phyloP scores from a whole-genome alignment of 2,329 filamentous ascomycete species.

The Calonectria leucothoes region DNA sequence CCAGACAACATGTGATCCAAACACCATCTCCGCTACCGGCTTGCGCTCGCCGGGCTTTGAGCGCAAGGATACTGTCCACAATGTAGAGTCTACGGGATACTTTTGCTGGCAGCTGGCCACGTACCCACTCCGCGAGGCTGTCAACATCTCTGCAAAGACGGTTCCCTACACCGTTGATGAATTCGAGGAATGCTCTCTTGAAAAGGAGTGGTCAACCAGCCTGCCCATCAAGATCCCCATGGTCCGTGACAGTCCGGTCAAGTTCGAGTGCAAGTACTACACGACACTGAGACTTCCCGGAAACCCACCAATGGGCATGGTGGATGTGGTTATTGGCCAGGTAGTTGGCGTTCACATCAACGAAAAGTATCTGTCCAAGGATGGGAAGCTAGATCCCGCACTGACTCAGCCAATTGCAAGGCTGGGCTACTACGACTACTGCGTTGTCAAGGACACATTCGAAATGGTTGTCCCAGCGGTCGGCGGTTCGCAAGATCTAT shows the following conservation, averaged over 20 bases:
- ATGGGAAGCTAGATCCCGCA: background rate
- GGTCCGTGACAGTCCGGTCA: conserved; percentile 17
- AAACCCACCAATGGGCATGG: conserved; percentile 13
- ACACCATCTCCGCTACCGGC: background rate
- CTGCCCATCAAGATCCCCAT: conserved; percentile 5
- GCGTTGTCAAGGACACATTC: conserved; percentile 6
- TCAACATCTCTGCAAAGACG: conserved; percentile 17
- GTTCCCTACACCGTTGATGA: conserved; percentile 12
- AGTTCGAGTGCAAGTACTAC: conserved; percentile 17
- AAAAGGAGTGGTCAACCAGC: conserved; percentile 5
- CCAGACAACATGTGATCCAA: background rate
- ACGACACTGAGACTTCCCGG: conserved; percentile 6
- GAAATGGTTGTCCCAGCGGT: conserved; percentile 14
- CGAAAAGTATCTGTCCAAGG: conserved; percentile 1
- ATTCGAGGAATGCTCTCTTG: conserved; percentile 14
- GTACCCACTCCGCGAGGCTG: conserved; percentile 7
- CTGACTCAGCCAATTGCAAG: conserved; percentile 14
- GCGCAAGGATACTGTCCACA: conserved; percentile 16
- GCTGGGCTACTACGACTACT: conserved; percentile 15
- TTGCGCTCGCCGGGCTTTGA: background rate
- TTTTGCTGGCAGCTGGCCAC: conserved; percentile 21
- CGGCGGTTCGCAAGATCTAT: background rate
- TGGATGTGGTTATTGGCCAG: conserved; percentile 12
- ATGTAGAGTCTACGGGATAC: conserved; percentile 12
- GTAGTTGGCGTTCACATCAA: conserved; percentile 12